These are phyloP conservation scores for Opeltia flavorubescens DNA, from an alignment of 495 filamentous ascomycete genomes.

Conservation along the genomic window DNA sequence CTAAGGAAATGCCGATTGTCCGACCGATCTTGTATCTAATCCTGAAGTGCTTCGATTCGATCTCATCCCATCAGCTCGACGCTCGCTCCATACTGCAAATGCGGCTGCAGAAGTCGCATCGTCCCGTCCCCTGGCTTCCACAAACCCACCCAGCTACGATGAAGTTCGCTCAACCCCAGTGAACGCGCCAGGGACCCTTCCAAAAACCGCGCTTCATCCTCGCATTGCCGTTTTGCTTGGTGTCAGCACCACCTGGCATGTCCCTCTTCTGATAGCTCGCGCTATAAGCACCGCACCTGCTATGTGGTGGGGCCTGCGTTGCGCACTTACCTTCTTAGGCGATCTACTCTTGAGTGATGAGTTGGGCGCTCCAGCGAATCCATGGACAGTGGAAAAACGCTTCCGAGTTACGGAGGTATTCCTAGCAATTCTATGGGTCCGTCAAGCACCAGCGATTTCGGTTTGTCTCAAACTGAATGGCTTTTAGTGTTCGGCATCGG, in stretches of 20 bases:
- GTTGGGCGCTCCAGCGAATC: conserved; percentile 29
- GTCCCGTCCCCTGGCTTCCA: conserved; percentile 16
- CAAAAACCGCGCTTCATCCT: conserved; percentile 34
- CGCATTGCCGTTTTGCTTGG: conserved; percentile 52
- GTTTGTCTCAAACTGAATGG: neutral
- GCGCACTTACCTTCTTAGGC: conserved; percentile 43
- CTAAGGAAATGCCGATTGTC: too few relatives aligned
- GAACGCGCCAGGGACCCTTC: conserved; percentile 14
- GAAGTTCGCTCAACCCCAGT: conserved; percentile 5
- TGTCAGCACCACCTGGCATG: conserved; percentile 45
- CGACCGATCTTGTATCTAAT: too few relatives aligned
- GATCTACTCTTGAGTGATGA: conserved; percentile 37
- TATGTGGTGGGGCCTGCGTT: conserved; percentile 48
- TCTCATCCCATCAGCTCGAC: neutral
- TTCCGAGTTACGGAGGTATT: conserved; percentile 64
- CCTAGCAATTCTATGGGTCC: conserved; percentile 72
- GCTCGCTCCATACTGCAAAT: conserved; percentile 4
- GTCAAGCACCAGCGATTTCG: conserved; percentile 8
- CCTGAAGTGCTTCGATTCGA: neutral
- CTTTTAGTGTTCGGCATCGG: conserved; percentile 60
- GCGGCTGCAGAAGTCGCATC: conserved; percentile 14
- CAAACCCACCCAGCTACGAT: conserved; percentile 11
- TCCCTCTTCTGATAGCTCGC: conserved; percentile 47
- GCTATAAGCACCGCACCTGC: conserved; percentile 45
- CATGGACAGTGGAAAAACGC: conserved; percentile 38